phyloP scores from a whole-genome alignment of 352 stramenopile species.

The Pythium aquatile region DNA sequence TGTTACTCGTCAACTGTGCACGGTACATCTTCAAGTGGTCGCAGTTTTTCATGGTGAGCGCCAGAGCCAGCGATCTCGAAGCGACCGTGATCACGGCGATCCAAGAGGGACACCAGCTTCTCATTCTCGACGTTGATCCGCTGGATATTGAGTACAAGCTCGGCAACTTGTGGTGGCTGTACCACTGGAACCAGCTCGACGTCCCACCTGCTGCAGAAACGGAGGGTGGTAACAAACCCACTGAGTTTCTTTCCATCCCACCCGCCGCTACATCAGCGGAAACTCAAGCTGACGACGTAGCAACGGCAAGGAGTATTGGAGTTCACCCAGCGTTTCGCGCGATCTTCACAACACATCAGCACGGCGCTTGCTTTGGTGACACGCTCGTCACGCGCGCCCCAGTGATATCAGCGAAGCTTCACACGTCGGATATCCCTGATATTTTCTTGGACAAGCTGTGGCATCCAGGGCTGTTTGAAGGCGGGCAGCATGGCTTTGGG shows the following conservation, averaged over 20 bases:
- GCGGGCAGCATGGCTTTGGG: conserved; percentile 17
- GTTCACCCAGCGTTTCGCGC: conserved; percentile 44
- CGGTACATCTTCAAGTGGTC: conserved; percentile 42
- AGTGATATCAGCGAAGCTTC: conserved; percentile 31
- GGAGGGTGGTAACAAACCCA: not conserved
- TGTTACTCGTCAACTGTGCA: conserved; percentile 42
- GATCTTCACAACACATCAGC: conserved; percentile 38
- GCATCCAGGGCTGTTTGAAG: conserved; percentile 23
- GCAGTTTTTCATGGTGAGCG: conserved; percentile 43
- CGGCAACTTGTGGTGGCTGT: conserved; percentile 26
- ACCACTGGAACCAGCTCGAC: conserved; percentile 29
- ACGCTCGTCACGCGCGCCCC: conserved; percentile 29
- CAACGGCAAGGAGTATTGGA: conserved; percentile 20
- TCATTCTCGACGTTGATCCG: conserved; percentile 59
- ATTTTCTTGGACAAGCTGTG: conserved; percentile 53
- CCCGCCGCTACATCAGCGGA: not conserved
- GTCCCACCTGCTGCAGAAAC: not conserved
- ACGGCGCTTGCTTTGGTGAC: conserved; percentile 41
- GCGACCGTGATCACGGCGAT: conserved; percentile 34
- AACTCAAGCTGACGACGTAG: not conserved
- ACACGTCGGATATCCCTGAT: conserved; percentile 33
- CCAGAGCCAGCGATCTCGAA: conserved; percentile 36
- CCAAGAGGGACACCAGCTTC: conserved; percentile 45
- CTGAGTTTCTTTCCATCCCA: not conserved
- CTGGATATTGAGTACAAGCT: conserved; percentile 28